These are phyloP conservation scores for Trichoderma simmonsii DNA, from an alignment of 2,329 filamentous ascomycete species.

Conservation along the genomic window DNA sequence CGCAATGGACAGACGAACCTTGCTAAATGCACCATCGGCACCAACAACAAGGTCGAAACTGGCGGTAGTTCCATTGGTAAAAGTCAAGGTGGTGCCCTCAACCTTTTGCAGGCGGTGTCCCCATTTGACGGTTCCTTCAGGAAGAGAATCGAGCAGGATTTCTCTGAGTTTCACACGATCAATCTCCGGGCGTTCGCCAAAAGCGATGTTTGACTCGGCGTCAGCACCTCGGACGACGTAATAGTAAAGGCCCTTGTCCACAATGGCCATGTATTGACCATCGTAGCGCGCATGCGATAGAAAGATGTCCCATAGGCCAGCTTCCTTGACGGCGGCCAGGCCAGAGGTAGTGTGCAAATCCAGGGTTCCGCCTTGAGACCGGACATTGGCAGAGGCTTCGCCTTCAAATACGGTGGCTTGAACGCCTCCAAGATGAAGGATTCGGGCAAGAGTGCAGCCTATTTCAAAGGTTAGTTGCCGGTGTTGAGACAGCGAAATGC, in stretches of 20 bases:
- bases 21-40: slow-evolving; percentile 26
- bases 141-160: slow-evolving; percentile 14
- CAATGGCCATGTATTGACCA: slow-evolving; percentile 15
- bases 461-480: not conserved
- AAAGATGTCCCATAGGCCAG: slow-evolving; percentile 10
- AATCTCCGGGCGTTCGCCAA: slow-evolving; percentile 15
- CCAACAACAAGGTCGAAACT: slow-evolving; percentile 22
- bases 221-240: not conserved
- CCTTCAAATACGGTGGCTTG: slow-evolving; percentile 15
- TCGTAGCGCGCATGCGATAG: slow-evolving; percentile 10
- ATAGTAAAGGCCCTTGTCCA: slow-evolving; percentile 5
- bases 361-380: slow-evolving; percentile 13
- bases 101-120: slow-evolving; percentile 9
- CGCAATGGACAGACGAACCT: slow-evolving; percentile 29
- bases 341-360: slow-evolving; percentile 15
- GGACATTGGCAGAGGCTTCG: slow-evolving; percentile 2
- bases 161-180: slow-evolving; percentile 13
- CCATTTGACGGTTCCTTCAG: slow-evolving; percentile 12
- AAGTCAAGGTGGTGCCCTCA: not conserved
- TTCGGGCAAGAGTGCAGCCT: slow-evolving; percentile 16
- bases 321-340: slow-evolving; percentile 11
- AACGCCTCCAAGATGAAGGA: slow-evolving; percentile 13
- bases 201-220: not conserved
- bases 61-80: slow-evolving; percentile 1
- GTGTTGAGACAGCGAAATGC: no score